These are phyloP conservation scores for Annulohypoxylon stygium DNA, from an alignment of 495 filamentous ascomycete species.

Conservation along the genomic window DNA sequence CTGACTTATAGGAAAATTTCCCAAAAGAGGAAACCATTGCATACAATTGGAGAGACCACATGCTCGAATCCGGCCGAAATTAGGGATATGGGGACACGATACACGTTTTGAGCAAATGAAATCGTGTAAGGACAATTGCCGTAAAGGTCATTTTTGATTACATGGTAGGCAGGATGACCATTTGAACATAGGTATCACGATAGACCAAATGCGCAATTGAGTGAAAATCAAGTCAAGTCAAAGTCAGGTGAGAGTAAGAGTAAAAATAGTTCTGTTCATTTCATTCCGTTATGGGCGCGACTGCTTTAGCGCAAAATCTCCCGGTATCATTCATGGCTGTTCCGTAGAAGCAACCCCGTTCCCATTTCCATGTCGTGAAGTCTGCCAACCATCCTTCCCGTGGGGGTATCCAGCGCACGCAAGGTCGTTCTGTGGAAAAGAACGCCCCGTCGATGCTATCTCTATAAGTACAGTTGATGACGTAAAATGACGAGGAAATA, in stretches of 20 bases:
- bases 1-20: conserved; percentile 28
- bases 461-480: conserved; percentile 51
- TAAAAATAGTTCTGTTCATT: conserved; percentile 42
- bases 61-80: conserved; percentile 21
- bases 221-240: not conserved
- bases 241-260: conserved; percentile 4
- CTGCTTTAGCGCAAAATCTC: conserved; percentile 39
- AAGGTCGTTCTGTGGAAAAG: conserved; percentile 38
- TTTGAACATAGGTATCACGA: not conserved
- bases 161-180: conserved; percentile 25
- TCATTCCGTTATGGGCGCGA: conserved; percentile 42
- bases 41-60: conserved; percentile 4
- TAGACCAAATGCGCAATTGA: conserved; percentile 21
- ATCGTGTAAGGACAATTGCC: conserved; percentile 29
- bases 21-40: conserved; percentile 35
- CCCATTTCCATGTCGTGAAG: conserved; percentile 40
- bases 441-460: conserved; percentile 39
- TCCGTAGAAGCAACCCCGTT: conserved; percentile 37
- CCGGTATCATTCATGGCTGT: conserved; percentile 44
- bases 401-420: conserved; percentile 51
- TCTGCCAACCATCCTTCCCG: conserved; percentile 45
- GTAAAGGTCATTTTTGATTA: conserved; percentile 37
- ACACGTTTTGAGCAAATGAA: conserved; percentile 25
- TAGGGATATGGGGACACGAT: conserved; percentile 4
- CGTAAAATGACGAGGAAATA: conserved; percentile 35